A percentile compares a stretch with the other conserved stretches of the same genome.
Evolutionary conservation across 163 green algal genomes (phyloP).

Genomic region (Chlorella variabilis): DNA sequence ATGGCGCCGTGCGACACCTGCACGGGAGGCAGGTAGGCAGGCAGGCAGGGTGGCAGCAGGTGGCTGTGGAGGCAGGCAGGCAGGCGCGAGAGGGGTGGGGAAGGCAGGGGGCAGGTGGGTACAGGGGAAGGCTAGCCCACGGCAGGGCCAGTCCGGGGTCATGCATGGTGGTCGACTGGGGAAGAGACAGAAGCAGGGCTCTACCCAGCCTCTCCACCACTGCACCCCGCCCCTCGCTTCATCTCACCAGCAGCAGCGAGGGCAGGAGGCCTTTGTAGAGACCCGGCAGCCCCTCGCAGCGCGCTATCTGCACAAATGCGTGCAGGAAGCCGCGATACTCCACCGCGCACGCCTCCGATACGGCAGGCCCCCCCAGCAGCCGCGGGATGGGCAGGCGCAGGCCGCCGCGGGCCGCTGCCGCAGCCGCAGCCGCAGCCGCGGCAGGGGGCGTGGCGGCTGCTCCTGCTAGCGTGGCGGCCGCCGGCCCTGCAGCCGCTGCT

Average conservation of each 20-base stretch:
- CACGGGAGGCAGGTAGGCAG: background rate
- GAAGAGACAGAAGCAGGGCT: no score
- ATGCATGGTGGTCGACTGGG: no score
- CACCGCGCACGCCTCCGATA: background rate
- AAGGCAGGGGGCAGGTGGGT: no score
- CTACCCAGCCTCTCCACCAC: no score
- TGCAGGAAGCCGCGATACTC: constrained; percentile 83
- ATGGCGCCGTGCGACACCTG: constrained; percentile 90
- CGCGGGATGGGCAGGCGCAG: background rate
- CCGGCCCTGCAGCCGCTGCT: background rate
- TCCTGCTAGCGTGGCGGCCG: no score
- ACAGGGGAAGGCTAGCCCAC: no score
- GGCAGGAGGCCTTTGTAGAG: constrained; percentile 74
- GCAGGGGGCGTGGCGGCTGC: no score
- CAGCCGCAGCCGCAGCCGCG: background rate
- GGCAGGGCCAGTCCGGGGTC: no score
- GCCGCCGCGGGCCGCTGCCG: constrained; percentile 11
- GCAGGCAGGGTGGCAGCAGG: background rate
- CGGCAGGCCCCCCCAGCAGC: background rate
- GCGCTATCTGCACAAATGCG: constrained; percentile 70
- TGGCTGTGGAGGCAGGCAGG: no score
- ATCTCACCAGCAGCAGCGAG: constrained; percentile 80
- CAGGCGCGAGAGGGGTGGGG: no score
- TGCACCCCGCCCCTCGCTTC: no score
- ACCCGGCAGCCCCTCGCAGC: constrained; percentile 66